Evolutionary conservation across 1,139 yeast species (phyloP).

Genomic region (Maudiozyma humilis): DNA sequence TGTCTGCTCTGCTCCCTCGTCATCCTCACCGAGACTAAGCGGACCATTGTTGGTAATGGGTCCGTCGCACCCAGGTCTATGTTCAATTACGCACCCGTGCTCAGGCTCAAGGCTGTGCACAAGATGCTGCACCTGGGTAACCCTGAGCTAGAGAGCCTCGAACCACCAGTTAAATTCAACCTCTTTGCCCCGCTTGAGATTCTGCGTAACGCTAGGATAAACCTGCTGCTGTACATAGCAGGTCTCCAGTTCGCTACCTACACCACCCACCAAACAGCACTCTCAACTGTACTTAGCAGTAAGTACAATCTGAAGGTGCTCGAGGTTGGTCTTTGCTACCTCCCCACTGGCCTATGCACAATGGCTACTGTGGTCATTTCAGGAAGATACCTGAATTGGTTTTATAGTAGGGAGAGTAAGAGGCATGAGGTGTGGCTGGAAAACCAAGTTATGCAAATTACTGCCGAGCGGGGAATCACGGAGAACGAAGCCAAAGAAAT

Average conservation of each 20-base stretch:
- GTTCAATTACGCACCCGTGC: constrained; percentile 39
- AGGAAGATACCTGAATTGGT: constrained; percentile 42
- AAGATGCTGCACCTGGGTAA: constrained; percentile 27
- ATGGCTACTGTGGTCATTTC: constrained; percentile 41
- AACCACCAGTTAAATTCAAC: constrained; percentile 29
- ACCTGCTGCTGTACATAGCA: constrained; percentile 41
- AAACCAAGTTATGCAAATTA: constrained; percentile 15
- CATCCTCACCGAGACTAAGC: constrained; percentile 61
- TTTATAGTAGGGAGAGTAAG: constrained; percentile 31
- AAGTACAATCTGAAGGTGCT: constrained; percentile 44
- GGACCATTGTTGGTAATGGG: constrained; percentile 62
- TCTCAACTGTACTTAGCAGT: constrained; percentile 45
- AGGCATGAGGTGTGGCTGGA: constrained; percentile 20
- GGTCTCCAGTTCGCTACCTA: constrained; percentile 58
- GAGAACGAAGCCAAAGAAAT: constrained; percentile 16
- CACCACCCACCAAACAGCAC: constrained; percentile 58
- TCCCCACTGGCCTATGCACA: constrained; percentile 53
- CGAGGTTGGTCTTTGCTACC: constrained; percentile 54
- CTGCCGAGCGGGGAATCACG: constrained; percentile 23
- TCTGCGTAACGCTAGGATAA: constrained; percentile 33
- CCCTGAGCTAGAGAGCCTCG: constrained; percentile 29
- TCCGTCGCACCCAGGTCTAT: constrained; percentile 39
- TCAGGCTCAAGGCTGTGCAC: constrained; percentile 22
- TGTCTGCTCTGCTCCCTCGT: constrained; percentile 35
- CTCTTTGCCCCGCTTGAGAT: constrained; percentile 41